Base-by-base conservation (phyloP, 768 basidiomycete genomes). In the Xanthoconium stramineum region DNA sequence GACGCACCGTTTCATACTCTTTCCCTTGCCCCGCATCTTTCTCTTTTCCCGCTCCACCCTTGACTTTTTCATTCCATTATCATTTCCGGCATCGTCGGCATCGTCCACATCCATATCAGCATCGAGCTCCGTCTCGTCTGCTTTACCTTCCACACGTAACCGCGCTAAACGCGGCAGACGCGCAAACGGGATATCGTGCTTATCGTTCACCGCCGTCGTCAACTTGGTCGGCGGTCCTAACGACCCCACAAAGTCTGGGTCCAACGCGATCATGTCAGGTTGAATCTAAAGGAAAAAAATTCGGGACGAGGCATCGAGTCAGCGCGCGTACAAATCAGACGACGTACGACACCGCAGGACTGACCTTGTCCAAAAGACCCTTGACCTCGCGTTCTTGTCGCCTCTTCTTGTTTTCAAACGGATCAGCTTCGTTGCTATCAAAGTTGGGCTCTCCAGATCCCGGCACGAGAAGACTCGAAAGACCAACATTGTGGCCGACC, bases 381-480 rank as follows among this genome's bases (percentile, higher is more conserved):
- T 90, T 87, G 65, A 98, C 93, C 71, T 98, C 97, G 54, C 91
- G 80, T 75, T 98, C 97, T 52, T 91, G 79, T 55, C 94, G 74
- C 20, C 89, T 79, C 59, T 83, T 86, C 70, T 81, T 84, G 65
- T 86, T 83, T 72, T 99, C 96, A 75, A 89, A 98, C 3, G 95
- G 94, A 81, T 99, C 95, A 0, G 93, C 91, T 71, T 98, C 97
- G 14, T 80, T 71, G 55, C 88, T 90, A 66, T 99, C 97, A 69
- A 94, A 96, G 77, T 97, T 94, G 45, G 95, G 84, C 71, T 98
- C 95, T 35, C 96, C 97, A 10, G 86, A 76, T 29, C 96, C 96
- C 0, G 97, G 97, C 0, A 98, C 87, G 52, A 98, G 78, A 49
- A 98, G 81, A 40, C 83, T 89, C 5, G 91, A 91, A 17, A 98